These are phyloP conservation scores for Misopates orontium DNA, from an alignment of 257 asterid species.

Conservation along the genomic window DNA sequence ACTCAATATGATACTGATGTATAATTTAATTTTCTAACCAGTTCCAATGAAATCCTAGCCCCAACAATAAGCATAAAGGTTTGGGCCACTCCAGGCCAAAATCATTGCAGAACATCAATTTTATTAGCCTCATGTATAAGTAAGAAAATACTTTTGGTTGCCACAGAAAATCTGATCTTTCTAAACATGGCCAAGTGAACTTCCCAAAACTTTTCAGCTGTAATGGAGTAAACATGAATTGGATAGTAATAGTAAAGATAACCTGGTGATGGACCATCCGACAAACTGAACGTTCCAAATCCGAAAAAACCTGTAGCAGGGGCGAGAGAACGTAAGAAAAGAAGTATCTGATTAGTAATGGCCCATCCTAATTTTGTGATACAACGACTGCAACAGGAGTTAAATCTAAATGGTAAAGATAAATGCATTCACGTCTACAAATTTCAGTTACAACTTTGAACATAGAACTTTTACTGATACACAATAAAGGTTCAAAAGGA, in stretches of 20 bases:
- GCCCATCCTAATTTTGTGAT: slow-evolving; percentile 19
- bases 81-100: slow-evolving; percentile 12
- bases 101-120: slow-evolving; percentile 13
- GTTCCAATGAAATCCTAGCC: slow-evolving; percentile 28
- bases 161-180: neutral
- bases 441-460: neutral
- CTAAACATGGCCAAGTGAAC: slow-evolving; percentile 21
- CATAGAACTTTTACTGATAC: slow-evolving; percentile 7
- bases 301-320: slow-evolving; percentile 92
- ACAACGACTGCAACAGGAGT: slow-evolving; percentile 4
- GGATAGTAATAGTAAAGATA: slow-evolving; percentile 24
- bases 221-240: slow-evolving; percentile 17
- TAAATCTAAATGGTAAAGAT: neutral
- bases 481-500: neutral
- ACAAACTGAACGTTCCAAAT: slow-evolving; percentile 98
- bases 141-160: slow-evolving; percentile 11
- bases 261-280: slow-evolving; percentile 99
- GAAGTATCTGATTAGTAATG: neutral
- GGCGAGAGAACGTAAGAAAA: slow-evolving; percentile 21
- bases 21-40: neutral
- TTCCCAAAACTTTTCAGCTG: slow-evolving; percentile 1
- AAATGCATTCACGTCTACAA: neutral
- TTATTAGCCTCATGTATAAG: neutral
- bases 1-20: neutral
- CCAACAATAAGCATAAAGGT: slow-evolving; percentile 9